phyloP scores from a whole-genome alignment of 495 filamentous ascomycete genomes.

The Xylaria longipes region DNA sequence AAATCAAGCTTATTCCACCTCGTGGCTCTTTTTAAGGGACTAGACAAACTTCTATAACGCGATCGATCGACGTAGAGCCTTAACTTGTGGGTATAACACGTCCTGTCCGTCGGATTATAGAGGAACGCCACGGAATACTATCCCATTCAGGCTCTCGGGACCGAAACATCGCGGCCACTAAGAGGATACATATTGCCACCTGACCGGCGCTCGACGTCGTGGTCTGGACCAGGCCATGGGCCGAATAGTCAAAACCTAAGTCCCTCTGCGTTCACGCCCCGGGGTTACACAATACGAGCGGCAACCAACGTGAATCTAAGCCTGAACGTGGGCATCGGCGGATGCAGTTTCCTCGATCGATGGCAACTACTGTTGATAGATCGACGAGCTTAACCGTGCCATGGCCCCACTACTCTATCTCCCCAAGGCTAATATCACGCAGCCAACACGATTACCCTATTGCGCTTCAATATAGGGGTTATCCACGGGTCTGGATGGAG shows the following conservation, averaged over 20 bases:
- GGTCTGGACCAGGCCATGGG: not conserved
- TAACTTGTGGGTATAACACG: not conserved
- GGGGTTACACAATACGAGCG: not conserved
- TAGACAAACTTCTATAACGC: not conserved
- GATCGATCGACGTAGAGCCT: not conserved
- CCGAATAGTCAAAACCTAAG: not conserved
- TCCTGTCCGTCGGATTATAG: not conserved
- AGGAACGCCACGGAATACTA: not conserved
- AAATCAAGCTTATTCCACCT: conserved; percentile 13
- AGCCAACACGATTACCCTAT: not conserved
- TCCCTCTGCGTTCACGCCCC: not conserved
- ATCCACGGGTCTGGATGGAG: not conserved
- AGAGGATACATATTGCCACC: not conserved
- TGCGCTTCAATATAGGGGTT: not conserved
- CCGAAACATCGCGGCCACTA: not conserved
- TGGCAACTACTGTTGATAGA: not conserved
- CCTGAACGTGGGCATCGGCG: not conserved
- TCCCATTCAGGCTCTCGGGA: not conserved
- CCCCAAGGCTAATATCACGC: not conserved
- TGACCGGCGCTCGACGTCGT: not conserved
- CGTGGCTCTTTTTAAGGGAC: not conserved
- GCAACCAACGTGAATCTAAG: not conserved
- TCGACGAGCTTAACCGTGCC: not conserved
- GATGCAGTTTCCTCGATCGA: not conserved
- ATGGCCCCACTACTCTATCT: not conserved